A percentile compares a stretch with the other conserved stretches of the same genome.
Evolutionary conservation across 2,329 filamentous ascomycete species (phyloP).

Genomic region (Penicillium sp.): DNA sequence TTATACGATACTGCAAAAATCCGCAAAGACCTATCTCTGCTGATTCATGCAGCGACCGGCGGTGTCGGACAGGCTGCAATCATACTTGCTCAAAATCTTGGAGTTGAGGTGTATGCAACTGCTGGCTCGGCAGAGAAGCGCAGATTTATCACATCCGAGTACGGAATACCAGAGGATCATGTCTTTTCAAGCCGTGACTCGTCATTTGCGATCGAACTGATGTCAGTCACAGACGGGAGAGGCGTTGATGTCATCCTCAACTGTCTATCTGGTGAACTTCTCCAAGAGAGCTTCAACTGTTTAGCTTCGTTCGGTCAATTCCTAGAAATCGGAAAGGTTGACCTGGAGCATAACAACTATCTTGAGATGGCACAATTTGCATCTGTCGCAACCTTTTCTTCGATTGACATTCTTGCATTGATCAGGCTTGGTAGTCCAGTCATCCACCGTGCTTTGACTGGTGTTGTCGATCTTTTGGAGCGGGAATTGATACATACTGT

Average conservation of each 20-base stretch:
- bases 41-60: not conserved
- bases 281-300: conserved; percentile 14
- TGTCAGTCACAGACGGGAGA: not conserved
- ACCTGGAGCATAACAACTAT: conserved; percentile 8
- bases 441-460: not conserved
- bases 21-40: not conserved
- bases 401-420: conserved; percentile 8
- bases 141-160: not conserved
- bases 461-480: conserved; percentile 10
- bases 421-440: not conserved
- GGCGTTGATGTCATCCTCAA: not conserved
- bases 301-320: conserved; percentile 12
- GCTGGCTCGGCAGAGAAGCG: not conserved
- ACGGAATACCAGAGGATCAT: not conserved
- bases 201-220: not conserved
- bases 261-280: conserved; percentile 3
- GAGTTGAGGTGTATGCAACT: not conserved
- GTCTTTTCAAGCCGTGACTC: conserved; percentile 2
- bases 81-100: not conserved
- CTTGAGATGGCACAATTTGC: conserved; percentile 23
- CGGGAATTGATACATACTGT: conserved; percentile 31
- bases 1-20: not conserved
- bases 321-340: conserved; percentile 11
- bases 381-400: conserved; percentile 6
- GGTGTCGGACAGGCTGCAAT: not conserved